Evolutionary conservation across 345 rosid species (phyloP), one percentile per base, ranked within the genome.

Genomic region (Crucihimalaya himalaica): DNA sequence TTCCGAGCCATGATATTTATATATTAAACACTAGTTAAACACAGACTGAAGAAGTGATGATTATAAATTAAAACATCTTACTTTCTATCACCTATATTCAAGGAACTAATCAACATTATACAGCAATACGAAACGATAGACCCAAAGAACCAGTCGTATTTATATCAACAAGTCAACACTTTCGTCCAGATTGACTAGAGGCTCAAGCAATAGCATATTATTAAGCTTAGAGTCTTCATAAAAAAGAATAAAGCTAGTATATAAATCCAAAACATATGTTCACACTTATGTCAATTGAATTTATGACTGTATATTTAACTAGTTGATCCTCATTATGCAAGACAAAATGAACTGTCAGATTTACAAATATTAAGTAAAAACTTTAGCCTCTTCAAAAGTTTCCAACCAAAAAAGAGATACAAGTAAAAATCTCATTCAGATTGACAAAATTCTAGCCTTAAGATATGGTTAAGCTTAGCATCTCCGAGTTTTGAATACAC

Each of bases 1-100:
- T 63, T 25, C 21, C 20, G 1, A 12, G 58, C 66, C 64, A 25
- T 46, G 18, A 18, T 16, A 23, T n/a, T 11, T 23, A 40, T 32
- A 40, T 32, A 56, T 9, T 13, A 63, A 53, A 53, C 31, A 51
- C 56, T 70, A 70, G 34, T 21, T 12, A 42, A 54, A 31, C 63
- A 68, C 51, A 27, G 71, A 27, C 5, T 56, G 19, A 47, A 34
- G 63, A 19, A 32, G 35, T 31, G 21, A 45, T 9, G 34, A 29
- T 4, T 58, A 58, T 70, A 31, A 70, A 16, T 21, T 6, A 34
- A 60, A 71, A 34, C 8, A 61, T 5, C 43, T 35, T 20, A 58
- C 39, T 4, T 74, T 59, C 28, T 61, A 9, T 59, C 28, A 39
- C 54, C 27, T 19, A 20, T 19, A 51, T 19, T 29, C 25, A 54